Evolutionary conservation across 305 asterid species (phyloP).

Genomic region (Fraxinus ornus): DNA sequence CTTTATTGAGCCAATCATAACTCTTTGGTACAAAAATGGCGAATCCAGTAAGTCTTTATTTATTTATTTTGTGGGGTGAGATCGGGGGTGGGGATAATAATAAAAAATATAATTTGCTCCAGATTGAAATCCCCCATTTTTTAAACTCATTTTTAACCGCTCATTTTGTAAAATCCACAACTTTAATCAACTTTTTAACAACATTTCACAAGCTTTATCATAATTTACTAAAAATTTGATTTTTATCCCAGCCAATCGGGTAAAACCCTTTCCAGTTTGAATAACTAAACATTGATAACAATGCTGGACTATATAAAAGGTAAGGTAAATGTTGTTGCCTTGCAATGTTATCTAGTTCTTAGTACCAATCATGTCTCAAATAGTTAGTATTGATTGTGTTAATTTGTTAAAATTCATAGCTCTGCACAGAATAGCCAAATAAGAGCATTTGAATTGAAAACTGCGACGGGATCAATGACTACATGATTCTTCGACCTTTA

Average conservation of each 20-base stretch:
- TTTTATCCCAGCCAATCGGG: not conserved
- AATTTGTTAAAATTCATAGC: not conserved
- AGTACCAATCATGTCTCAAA: not conserved
- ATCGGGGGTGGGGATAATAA: not conserved
- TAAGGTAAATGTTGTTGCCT: not conserved
- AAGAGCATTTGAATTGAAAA: not conserved
- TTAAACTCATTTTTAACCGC: not conserved
- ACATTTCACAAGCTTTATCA: not conserved
- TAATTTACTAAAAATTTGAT: too few relatives aligned
- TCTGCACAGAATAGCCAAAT: not conserved
- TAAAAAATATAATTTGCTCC: not conserved
- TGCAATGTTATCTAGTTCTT: not conserved
- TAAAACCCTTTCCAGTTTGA: not conserved
- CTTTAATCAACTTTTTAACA: not conserved
- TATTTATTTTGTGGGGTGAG: too few relatives aligned
- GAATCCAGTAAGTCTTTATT: too few relatives aligned
- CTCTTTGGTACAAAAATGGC: too few relatives aligned
- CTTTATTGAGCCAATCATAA: too few relatives aligned
- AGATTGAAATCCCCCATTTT: not conserved
- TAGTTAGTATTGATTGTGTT: not conserved
- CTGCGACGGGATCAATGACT: not conserved
- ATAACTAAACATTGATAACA: not conserved
- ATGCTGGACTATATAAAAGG: not conserved
- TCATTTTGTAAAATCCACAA: not conserved
- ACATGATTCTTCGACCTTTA: not conserved